Evolutionary conservation across 1,284 basidiomycete species (phyloP), one percentile per base, ranked within the genome.

Genomic region (Omphalotus olearius): DNA sequence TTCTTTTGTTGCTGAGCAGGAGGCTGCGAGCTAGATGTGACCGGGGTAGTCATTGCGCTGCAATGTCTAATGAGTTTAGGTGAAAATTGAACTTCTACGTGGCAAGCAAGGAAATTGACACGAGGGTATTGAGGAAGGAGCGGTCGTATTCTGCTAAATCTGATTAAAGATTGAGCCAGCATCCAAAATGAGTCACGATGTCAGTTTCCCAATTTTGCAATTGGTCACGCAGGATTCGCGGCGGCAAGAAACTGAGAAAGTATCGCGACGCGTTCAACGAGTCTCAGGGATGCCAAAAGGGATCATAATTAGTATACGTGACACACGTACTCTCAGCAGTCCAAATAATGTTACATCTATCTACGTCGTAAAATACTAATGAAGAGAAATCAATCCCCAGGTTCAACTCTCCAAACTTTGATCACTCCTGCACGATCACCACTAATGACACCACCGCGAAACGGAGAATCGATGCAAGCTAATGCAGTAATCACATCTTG

Each of bases 401-500:
- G 65, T 40, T 89, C 87, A 11, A 89, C 78, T 52, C 85, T 75
- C 86, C 88, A 93, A 1, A 93, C 85, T 64, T 93, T 93, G 53
- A 93, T 76, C 23, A 83, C 82, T 2, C 91, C 91, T 16, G 83
- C 73, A 35, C 88, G 76, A 64, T 96, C 93, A 2, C 88, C 93
- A 56, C 89, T 93, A 9, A 96, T 79, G 40, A 95, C 78, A 3
- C 92, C 91, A 14, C 88, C 88, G 44, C 88, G 76, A 69, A 95
- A 96, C 0, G 93, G 93, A 0, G 87, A 80, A 57, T 96, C 92
- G 49, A 96, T 82, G 56, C 88, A 87, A 0, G 82, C 79, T 18
- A 96, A 66, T 2, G 88, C 82, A 1, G 88, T 91, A 20, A 97
- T 80, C 2, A 89, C 80, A 62, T 96, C 93, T 57, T 88, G 88